These are phyloP conservation scores for Recurvomyces mirabilis DNA, from an alignment of 495 filamentous ascomycete species.

Conservation along the genomic window DNA sequence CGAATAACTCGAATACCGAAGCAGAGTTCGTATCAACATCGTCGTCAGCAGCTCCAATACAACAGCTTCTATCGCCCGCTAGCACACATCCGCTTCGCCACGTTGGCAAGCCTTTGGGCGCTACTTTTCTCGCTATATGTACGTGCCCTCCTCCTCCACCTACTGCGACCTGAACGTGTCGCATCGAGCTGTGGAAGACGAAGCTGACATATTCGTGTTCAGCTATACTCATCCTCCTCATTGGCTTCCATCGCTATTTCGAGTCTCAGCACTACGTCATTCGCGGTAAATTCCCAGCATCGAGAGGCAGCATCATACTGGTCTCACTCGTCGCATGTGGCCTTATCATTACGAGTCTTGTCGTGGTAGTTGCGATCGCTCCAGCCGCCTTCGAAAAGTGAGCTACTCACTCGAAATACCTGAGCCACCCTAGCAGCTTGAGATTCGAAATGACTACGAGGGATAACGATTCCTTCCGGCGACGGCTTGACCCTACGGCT, in stretches of 20 bases:
- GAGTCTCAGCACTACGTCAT: conserved; percentile 76
- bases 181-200: too few species aligned
- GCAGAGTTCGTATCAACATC: conserved; percentile 17
- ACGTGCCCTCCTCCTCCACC: not conserved
- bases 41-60: conserved; percentile 4
- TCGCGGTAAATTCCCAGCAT: conserved; percentile 85
- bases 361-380: conserved; percentile 32
- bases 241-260: conserved; percentile 69
- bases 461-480: too few species aligned
- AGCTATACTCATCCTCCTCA: conserved; percentile 69
- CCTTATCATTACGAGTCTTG: conserved; percentile 33
- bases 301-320: conserved; percentile 72
- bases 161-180: not conserved
- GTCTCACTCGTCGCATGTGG: conserved; percentile 48
- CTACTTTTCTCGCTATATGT: conserved; percentile 73
- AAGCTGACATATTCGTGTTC: not conserved
- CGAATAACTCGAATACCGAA: conserved; percentile 4
- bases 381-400: conserved; percentile 29
- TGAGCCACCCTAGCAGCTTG: not conserved
- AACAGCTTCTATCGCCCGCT: conserved; percentile 5
- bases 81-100: conserved; percentile 41
- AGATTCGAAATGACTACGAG: too few species aligned
- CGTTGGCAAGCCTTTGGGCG: conserved; percentile 85
- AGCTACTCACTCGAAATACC: too few species aligned
- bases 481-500: too few species aligned